Percentiles rank a stretch among this genome's conserved stretches.
Conservation (phyloP, 176 grass and related monocot genomes). For the Pontederia paniculata region DNA sequence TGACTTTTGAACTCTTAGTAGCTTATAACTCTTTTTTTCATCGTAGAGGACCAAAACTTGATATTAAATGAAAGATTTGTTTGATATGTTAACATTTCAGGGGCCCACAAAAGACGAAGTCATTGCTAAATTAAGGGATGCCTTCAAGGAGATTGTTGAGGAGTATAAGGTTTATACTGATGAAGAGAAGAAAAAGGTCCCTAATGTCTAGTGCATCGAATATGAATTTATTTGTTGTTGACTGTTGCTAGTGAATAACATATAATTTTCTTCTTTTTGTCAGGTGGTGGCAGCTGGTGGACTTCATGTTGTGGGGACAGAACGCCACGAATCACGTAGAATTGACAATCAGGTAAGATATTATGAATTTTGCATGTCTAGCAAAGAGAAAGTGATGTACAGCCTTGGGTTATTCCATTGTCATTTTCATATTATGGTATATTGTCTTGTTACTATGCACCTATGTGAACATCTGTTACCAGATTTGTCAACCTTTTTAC, state of each 20-base stretch:
- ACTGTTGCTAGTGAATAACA: conserved; percentile 6
- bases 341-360: conserved; percentile 91
- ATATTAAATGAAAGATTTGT: no score
- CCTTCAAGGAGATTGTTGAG: conserved; percentile 67
- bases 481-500: no score
- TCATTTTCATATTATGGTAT: no score
- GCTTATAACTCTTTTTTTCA: not conserved
- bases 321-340: conserved; percentile 93
- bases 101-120: conserved; percentile 91
- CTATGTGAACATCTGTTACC: no score
- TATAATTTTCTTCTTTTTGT: conserved; percentile 14
- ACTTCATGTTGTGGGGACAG: conserved; percentile 88
- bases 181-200: conserved; percentile 88
- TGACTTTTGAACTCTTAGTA: not conserved
- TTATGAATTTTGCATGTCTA: conserved; percentile 5
- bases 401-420: no score
- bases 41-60: no score
- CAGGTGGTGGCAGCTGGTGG: conserved; percentile 84
- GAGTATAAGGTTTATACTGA: conserved; percentile 90
- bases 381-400: not conserved
- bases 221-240: conserved; percentile 20
- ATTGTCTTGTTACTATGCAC: no score
- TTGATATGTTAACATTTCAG: conserved; percentile 29
- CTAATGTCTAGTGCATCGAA: not conserved
- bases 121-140: conserved; percentile 75